Base-by-base conservation (phyloP, 352 stramenopile species). In the Pythium apleroticum region DNA sequence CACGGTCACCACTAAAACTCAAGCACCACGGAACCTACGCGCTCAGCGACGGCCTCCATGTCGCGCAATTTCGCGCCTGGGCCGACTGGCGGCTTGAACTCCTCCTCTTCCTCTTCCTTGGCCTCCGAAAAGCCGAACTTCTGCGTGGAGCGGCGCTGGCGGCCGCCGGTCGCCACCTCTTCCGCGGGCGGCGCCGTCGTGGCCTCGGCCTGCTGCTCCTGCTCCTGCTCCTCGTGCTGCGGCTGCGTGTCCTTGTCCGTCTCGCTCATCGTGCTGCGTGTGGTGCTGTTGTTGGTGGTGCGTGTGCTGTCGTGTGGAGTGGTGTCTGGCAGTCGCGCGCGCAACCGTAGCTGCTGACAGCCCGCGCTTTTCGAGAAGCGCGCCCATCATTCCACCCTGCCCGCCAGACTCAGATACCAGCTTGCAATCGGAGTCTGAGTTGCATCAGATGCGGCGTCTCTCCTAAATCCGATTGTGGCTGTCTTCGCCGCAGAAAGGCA, bases 131-230 rank as follows among this genome's bases (percentile, higher is more conserved):
- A 81, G 69, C 76, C 82, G 61, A 89, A 93, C 69, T 81, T 85
- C 52, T 90, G 84, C 60, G 75, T 89, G 1, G 78, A 76, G 59
- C 75, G 74, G 52, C 84, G 84, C 74, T 88, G 80, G 50, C 84
- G 84, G 0, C 72, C 73, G 25, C 77, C 71, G 27, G 37, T 43
- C 35, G 65, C 37, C 17, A 27, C 31, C 25, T 53, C n/a, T 28
- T 60, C 65, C 4, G 63, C n/a, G 41, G 55, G 43, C 14, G 55
- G 57, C 46, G 31, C 43, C 20, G 30, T 41, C n/a, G 22, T 19
- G 48, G 64, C 31, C 33, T 72, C 64, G 8, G 31, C 59, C 15
- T 63, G 19, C 12, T n/a, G 15, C 30, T 60, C 50, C 17, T 45
- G 41, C 9, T 63, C 41, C 3, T 46, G 37, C 37, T 46, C 37